These are phyloP conservation scores for Dunaliella primolecta DNA, from an alignment of 139 green algal species.

Conservation along the genomic window DNA sequence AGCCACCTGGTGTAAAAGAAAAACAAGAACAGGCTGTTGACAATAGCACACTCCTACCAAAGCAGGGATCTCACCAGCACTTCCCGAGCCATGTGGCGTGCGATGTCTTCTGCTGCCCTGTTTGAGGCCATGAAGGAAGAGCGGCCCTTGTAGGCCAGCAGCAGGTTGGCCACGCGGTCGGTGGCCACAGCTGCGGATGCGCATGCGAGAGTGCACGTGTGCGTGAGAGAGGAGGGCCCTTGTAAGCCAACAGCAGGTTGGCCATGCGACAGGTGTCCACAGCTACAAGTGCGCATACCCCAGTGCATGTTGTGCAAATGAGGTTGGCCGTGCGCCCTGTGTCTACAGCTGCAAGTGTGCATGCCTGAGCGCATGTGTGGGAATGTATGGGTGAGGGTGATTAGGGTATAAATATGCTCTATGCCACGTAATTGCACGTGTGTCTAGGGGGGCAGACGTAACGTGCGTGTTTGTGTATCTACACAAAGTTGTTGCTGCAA, in stretches of 20 bases:
- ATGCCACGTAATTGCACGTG: too few relatives aligned
- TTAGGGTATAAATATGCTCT: too few relatives aligned
- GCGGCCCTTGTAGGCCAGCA: constrained; percentile 75
- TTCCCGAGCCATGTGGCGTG: constrained; percentile 13
- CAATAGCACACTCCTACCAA: too few relatives aligned
- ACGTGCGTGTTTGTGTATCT: too few relatives aligned
- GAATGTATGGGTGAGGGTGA: too few relatives aligned
- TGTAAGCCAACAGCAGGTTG: constrained; percentile 83
- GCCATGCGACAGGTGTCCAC: constrained; percentile 73
- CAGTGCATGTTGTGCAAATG: too few relatives aligned
- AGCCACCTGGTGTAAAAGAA: too few relatives aligned
- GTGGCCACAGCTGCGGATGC: constrained; percentile 48
- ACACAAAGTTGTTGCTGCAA: too few relatives aligned
- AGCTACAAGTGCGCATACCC: constrained; percentile 7
- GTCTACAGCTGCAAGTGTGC: constrained; percentile 17
- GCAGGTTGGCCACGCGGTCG: constrained; percentile 82
- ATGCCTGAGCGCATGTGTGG: background rate
- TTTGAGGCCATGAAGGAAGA: constrained; percentile 41
- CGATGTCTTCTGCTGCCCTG: constrained; percentile 77
- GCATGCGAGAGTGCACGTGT: background rate
- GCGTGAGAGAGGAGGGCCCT: constrained; percentile 44
- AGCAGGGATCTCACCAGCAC: constrained; percentile 8
- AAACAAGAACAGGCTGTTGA: too few relatives aligned
- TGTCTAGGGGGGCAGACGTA: too few relatives aligned
- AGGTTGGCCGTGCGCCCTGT: too few relatives aligned